Evolutionary conservation across 1,139 yeast genomes (phyloP), one percentile per base, ranked within the genome.

Genomic region (Taphrina populina): DNA sequence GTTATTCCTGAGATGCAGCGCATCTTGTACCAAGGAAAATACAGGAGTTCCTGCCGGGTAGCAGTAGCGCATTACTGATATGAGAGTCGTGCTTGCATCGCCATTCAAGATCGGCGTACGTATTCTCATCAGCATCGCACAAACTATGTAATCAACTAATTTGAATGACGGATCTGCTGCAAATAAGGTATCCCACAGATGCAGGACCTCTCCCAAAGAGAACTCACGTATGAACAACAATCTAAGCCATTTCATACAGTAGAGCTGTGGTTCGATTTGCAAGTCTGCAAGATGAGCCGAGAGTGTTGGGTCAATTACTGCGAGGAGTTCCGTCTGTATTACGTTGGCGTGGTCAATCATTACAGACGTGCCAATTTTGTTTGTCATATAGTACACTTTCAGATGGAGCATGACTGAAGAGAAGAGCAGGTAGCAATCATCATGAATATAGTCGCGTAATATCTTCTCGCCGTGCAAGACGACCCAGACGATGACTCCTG

Each of bases 221-320:
- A 80, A 68, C 62, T 81, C 84, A 36, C 84, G 67, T 6, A 78
- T 70, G 52, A 81, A 70, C 29, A 81, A 60, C 36, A 81, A 67
- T 15, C 84, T 68, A 24, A 79, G 70, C 70, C 79, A 81, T 44
- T 83, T 66, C 24, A 81, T 78, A 11, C 79, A 77, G 84, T 84
- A 81, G 39, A 81, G 70, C 64, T 79, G 83, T 2, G 82, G 76
- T 62, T 81, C 84, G 3, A 80, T 67, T 53, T 71, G 73, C 40
- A 78, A 67, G 57, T 73, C 73, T 30, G 72, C 71, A 20, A 77
- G 62, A 34, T 63, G 59, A 2, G 59, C 54, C 35, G 65, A 65
- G n/a, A 72, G 59, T 30, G 63, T 66, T 1, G 70, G 69, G 57
- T 72, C 75, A 11, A 65, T 65, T 66, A 76, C 47, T 60, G 67